Conservation (phyloP, 148 eudicot species). For the Euryodendron excelsum region DNA sequence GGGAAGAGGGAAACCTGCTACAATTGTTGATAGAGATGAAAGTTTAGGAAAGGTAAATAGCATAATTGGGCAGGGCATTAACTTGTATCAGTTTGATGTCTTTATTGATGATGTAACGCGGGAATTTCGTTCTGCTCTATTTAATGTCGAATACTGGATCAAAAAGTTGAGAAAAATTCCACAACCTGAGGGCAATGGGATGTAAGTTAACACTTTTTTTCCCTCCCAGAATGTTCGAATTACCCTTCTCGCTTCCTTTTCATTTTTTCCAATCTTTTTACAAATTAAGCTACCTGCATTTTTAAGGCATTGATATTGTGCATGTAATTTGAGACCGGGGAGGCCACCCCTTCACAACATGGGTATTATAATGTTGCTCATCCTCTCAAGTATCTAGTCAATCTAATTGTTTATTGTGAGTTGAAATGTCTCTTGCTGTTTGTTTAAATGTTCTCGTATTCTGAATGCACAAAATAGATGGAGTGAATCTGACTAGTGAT, state of each 20-base stretch:
- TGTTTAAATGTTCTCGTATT: neutral
- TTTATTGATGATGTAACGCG: neutral
- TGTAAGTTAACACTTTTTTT: neutral
- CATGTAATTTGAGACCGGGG: neutral
- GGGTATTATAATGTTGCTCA: neutral
- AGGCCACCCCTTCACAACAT: neutral
- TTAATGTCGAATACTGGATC: slow-evolving; percentile 3
- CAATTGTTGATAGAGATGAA: slow-evolving; percentile 68
- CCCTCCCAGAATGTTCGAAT: neutral
- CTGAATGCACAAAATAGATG: neutral
- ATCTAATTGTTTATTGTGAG: neutral
- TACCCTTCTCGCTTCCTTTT: neutral
- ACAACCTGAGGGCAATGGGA: neutral
- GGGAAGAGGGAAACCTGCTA: slow-evolving; percentile 60
- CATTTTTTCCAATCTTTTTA: neutral
- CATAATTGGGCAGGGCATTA: neutral
- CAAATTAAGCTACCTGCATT: neutral
- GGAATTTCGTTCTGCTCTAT: neutral
- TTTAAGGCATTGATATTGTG: neutral
- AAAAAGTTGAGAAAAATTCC: neutral
- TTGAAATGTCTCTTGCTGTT: neutral
- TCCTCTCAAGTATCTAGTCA: neutral
- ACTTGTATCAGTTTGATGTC: neutral
- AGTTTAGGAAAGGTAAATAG: slow-evolving; percentile 62
- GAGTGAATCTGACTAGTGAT: neutral